Conservation (phyloP, 345 rosid genomes). For the Boechera stricta region DNA sequence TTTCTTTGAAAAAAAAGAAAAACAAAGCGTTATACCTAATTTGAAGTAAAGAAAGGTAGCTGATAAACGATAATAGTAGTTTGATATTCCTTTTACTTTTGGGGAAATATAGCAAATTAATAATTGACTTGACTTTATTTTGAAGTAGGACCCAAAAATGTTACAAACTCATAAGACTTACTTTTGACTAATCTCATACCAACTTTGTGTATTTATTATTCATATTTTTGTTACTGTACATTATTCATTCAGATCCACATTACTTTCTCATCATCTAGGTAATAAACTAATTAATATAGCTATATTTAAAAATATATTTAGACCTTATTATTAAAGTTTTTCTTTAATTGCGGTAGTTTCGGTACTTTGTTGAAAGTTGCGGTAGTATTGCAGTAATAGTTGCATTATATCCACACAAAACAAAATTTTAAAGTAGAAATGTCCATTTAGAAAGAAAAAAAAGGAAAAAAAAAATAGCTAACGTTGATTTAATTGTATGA, state of each 20-base stretch:
- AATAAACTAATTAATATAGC: neutral
- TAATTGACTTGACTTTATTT: conserved; percentile 40
- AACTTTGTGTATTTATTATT: conserved; percentile 37
- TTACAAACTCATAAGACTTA: conserved; percentile 31
- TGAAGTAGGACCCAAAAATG: conserved; percentile 37
- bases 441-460: neutral
- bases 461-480: neutral
- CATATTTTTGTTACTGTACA: conserved; percentile 13
- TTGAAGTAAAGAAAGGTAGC: conserved; percentile 22
- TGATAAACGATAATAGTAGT: neutral
- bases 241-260: neutral
- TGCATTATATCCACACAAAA: neutral
- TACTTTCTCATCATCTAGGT: conserved; percentile 29
- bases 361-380: conserved; percentile 14
- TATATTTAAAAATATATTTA: conserved; percentile 9
- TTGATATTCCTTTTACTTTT: conserved; percentile 30
- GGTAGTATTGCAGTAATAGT: neutral
- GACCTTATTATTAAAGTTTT: conserved; percentile 31
- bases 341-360: conserved; percentile 6
- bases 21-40: neutral
- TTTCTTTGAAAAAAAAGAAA: no score
- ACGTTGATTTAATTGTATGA: neutral
- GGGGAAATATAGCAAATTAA: conserved; percentile 26
- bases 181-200: conserved; percentile 42
- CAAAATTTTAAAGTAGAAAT: neutral